These are phyloP conservation scores for Pinus albicaulis DNA, from an alignment of 75 land plant species.

Conservation along the genomic window DNA sequence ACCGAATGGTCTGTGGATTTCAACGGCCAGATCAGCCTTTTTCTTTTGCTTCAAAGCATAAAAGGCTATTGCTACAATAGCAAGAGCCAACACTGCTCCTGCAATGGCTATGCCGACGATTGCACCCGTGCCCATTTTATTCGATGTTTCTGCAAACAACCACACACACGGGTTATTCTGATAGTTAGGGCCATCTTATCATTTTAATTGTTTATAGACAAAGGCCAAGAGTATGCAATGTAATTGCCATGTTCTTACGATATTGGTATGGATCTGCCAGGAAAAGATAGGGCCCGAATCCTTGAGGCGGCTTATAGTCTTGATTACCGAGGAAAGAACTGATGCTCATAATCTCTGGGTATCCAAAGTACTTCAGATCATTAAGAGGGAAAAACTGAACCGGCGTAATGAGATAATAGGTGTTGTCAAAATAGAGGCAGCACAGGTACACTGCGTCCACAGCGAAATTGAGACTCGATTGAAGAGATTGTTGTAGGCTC, in stretches of 20 bases:
- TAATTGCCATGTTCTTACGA: neutral
- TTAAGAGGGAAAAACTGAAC: conserved; percentile 50
- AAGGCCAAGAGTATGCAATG: neutral
- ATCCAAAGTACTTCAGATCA: conserved; percentile 34
- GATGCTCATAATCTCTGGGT: conserved; percentile 37
- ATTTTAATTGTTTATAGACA: neutral
- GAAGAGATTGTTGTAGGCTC: conserved; percentile 34
- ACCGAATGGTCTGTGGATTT: conserved; percentile 14
- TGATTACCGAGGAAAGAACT: conserved; percentile 61
- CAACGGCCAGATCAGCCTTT: conserved; percentile 13
- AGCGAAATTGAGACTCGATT: conserved; percentile 26
- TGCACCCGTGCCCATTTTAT: too few relatives aligned
- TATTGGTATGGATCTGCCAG: conserved; percentile 38
- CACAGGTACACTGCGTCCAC: conserved; percentile 52
- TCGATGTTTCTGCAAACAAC: neutral
- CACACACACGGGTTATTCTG: too few relatives aligned
- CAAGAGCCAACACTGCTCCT: neutral
- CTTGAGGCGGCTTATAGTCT: conserved; percentile 48
- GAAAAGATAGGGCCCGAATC: conserved; percentile 64
- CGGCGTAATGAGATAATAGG: conserved; percentile 43
- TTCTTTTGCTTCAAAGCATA: conserved; percentile 17
- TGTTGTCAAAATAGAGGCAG: conserved; percentile 37
- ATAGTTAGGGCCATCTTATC: neutral
- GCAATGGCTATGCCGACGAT: neutral
- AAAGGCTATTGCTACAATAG: neutral